Base-by-base conservation (phyloP, 1,139 yeast genomes). In the Nakaseomyces nivariensis region DNA sequence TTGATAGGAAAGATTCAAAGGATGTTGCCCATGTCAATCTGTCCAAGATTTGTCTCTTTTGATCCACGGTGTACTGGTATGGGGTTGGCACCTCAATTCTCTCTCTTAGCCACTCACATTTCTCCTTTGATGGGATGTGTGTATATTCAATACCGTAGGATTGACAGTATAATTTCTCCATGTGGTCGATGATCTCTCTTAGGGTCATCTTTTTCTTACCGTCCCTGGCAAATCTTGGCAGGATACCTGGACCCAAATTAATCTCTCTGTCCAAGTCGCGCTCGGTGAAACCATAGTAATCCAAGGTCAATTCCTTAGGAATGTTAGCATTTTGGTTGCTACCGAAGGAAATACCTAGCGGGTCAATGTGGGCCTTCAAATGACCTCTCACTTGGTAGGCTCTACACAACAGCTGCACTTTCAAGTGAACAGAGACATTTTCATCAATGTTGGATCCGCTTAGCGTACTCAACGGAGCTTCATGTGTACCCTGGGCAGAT, bases 361-460 rank as follows among this genome's bases (percentile, higher is more conserved):
- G 99, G 70, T 92, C 99, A 54, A 90, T 84, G 64, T 82, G 85
- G 47, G 98, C 97, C 73, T 87, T 88, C 69, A 83, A 86, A 70
- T 92, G 98, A 57, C 98, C 99, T 71, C 97, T 82, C 49, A 92
- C 98, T 74, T 92, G 98, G 73, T 90, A 94, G 43, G 98, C 98
- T 70, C 99, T 86, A 54, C 94, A 97, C 62, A 92, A 77, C 61
- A 92, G 79, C 76, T 92, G 99, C 26, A 89, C 95, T 71, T 92
- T 94, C 76, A 92, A 79, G 69, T 94, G 98, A 55, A 88, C 78
- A 58, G 87, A 78, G 49, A 92, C 89, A 59, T 84, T 89, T 62
- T 79, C 81, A 54, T 73, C 66, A 8, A 61, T 55, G 43, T 60
- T 63, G 24, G 46, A 42, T 2, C 60, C 65, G 27, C 78, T 75